phyloP scores from a whole-genome alignment of 2,329 filamentous ascomycete genomes.

The Microdochium trichocladiopsis region DNA sequence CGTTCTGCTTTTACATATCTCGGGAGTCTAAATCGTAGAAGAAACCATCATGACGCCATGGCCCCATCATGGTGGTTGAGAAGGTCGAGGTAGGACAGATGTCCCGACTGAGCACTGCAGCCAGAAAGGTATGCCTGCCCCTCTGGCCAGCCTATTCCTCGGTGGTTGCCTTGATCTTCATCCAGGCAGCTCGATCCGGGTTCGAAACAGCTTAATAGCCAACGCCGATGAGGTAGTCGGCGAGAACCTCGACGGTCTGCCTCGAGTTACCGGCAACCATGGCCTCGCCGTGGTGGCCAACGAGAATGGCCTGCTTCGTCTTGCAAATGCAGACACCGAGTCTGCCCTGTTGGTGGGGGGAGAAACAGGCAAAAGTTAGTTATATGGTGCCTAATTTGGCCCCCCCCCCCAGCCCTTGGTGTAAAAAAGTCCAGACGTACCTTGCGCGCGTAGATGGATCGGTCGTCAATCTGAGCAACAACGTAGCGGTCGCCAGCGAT shows the following conservation, averaged over 20 bases:
- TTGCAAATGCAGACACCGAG: slow-evolving; percentile 78
- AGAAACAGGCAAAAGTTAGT: neutral
- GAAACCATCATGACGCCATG: neutral
- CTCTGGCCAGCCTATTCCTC: neutral
- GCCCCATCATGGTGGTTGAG: neutral
- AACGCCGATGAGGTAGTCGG: slow-evolving; percentile 75
- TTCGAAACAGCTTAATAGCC: slow-evolving; percentile 56
- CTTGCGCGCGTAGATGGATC: slow-evolving; percentile 80
- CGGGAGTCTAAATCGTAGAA: neutral
- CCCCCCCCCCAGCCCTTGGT: no score
- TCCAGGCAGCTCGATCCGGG: slow-evolving; percentile 5
- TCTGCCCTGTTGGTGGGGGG: slow-evolving; percentile 48
- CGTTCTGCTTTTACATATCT: neutral
- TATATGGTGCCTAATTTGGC: neutral
- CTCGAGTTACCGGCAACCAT: slow-evolving; percentile 69
- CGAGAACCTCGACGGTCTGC: slow-evolving; percentile 74
- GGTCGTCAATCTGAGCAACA: slow-evolving; percentile 66
- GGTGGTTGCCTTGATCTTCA: neutral
- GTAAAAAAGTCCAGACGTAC: slow-evolving; percentile 37
- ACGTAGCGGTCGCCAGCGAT: slow-evolving; percentile 74
- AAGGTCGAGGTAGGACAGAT: slow-evolving; percentile 6
- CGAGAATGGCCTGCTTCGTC: slow-evolving; percentile 80
- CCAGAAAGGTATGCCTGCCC: no score
- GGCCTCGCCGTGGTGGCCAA: slow-evolving; percentile 77
- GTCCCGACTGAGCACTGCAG: neutral